A percentile compares a stretch with the other conserved stretches of the same genome.
Conservation (phyloP, 129 eudicot species). For the Chrysanthemum seticuspe region DNA sequence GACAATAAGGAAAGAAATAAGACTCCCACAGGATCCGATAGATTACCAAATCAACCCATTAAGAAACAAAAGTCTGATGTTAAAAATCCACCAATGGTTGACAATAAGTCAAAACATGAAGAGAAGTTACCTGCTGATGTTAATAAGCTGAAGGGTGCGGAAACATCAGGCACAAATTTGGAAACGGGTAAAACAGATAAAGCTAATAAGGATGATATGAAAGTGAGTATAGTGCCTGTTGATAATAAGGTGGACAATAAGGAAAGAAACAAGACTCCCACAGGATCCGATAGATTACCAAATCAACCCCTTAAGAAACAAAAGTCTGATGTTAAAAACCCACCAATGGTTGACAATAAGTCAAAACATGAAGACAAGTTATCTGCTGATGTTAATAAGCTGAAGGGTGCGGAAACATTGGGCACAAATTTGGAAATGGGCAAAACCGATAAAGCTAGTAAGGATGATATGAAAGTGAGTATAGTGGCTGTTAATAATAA, state of each 20-base stretch:
- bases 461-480: too few species aligned
- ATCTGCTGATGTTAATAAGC: constrained; percentile 14
- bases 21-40: constrained; percentile 26
- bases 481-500: neutral
- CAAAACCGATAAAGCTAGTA: constrained; percentile 14
- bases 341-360: constrained; percentile 13
- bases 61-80: constrained; percentile 17
- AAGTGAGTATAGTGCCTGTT: too few species aligned
- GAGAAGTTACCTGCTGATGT: constrained; percentile 23
- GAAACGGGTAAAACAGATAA: constrained; percentile 16
- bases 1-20: constrained; percentile 23
- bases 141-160: constrained; percentile 21
- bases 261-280: constrained; percentile 17
- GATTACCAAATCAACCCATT: constrained; percentile 16
- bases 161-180: constrained; percentile 4
- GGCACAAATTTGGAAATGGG: constrained; percentile 16
- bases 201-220: constrained; percentile 3
- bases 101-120: constrained; percentile 4
- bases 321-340: constrained; percentile 16
- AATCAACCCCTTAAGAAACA: constrained; percentile 22
- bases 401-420: constrained; percentile 16
- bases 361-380: constrained; percentile 18
- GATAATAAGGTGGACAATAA: constrained; percentile 9
- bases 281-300: constrained; percentile 26
- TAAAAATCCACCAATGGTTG: constrained; percentile 19